Base-by-base conservation (phyloP, 2,329 filamentous ascomycete species). In the Colletotrichum sp. region DNA sequence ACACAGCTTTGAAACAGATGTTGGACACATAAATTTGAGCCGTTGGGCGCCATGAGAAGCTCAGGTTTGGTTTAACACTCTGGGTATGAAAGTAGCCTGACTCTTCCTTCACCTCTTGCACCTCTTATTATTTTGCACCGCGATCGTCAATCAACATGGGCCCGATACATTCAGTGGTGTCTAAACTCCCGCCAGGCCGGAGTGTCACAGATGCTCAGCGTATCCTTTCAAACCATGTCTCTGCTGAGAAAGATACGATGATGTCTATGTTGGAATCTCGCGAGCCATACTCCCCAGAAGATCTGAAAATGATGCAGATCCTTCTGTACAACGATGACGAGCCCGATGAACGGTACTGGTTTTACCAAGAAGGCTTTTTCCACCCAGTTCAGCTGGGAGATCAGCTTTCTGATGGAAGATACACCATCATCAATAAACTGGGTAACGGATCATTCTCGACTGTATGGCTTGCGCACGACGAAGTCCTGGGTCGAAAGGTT, bases 181-280 rank as follows among this genome's bases (percentile, higher is more conserved):
- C n/a, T 13, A 13, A 24, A 3, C 6, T 3, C 0, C 12, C 3
- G 3, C 10, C 6, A 7, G 5, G n/a, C 3, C 43, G 3, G 1
- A 13, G 0, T 21, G 10, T 2, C n/a, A 1, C 3, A 52, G n/a
- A 24, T 13, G 2, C 43, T 21, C 6, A 21, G n/a, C n/a, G 0
- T 52, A 21, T 4, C 18, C 1, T 2, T 3, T 21, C 4, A 7
- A 21, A 24, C n/a, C 0, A 52, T 13, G n/a, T 21, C 43, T 12
- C 55, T 18, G 3, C 13, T 1, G 55, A 59, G 15, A 16, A 3
- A 2, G 7, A 59, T 6, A 2, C 16, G 0, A 6, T 59, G 55
- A 0, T 59, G 3, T 59, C 15, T 7, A 0, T 59, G 3, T 28
- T 59, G 21, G 26, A 3, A 16, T 2, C 55, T 18, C 55, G 55